Evolutionary conservation across 805 yeast species (phyloP).

Genomic region (Helenozyma rhizophorensis): DNA sequence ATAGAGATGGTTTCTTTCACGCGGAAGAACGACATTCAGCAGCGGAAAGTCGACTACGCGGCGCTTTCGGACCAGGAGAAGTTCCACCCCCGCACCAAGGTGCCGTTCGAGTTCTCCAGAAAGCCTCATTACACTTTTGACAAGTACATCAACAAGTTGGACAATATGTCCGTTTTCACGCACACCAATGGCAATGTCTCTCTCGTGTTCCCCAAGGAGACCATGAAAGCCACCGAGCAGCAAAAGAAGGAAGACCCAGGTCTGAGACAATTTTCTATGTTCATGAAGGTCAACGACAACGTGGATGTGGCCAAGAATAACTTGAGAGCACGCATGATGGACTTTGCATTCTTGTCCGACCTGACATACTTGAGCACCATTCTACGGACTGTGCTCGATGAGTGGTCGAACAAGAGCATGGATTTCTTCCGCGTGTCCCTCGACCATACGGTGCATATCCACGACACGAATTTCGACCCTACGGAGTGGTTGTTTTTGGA

Average conservation of each 20-base stretch:
- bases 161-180: slow-evolving; percentile 12
- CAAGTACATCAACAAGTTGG: slow-evolving; percentile 14
- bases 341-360: slow-evolving; percentile 27
- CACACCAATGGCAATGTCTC: slow-evolving; percentile 28
- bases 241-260: slow-evolving; percentile 15
- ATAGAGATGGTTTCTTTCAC: slow-evolving; percentile 21
- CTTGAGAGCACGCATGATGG: slow-evolving; percentile 16
- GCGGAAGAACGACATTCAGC: slow-evolving; percentile 14
- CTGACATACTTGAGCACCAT: slow-evolving; percentile 28
- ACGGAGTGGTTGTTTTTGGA: slow-evolving; percentile 34
- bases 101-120: slow-evolving; percentile 20
- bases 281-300: slow-evolving; percentile 28
- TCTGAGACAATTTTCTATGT: slow-evolving; percentile 24
- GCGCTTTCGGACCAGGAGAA: slow-evolving; percentile 10
- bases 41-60: slow-evolving; percentile 8
- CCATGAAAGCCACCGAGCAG: slow-evolving; percentile 5
- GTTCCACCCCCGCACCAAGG: slow-evolving; percentile 10
- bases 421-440: slow-evolving; percentile 34
- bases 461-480: slow-evolving; percentile 33
- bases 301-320: slow-evolving; percentile 18
- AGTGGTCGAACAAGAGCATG: slow-evolving; percentile 8
- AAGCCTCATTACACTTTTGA: slow-evolving; percentile 18
- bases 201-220: slow-evolving; percentile 25
- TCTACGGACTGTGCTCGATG: slow-evolving; percentile 17
- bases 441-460: slow-evolving; percentile 34